Conservation (phyloP, 1,139 yeast species). For the Yamadazyma dushanensis region DNA sequence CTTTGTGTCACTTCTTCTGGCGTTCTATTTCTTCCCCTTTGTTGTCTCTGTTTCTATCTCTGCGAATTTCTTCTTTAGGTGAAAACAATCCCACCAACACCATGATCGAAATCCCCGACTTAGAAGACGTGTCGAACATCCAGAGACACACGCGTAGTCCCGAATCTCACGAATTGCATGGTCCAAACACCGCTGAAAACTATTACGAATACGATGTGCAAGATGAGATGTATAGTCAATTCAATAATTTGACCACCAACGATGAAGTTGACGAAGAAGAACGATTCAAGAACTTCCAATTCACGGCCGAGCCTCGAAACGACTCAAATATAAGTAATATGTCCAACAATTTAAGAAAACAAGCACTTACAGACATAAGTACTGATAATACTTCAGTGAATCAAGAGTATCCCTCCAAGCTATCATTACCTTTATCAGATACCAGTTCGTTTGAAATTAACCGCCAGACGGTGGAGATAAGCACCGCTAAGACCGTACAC, state of each 20-base stretch:
- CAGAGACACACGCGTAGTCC: too few species aligned
- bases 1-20: not conserved
- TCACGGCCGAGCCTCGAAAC: not conserved
- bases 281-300: constrained; percentile 11
- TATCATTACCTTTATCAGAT: constrained; percentile 16
- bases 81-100: not conserved
- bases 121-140: too few species aligned
- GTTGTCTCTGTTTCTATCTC: too few species aligned
- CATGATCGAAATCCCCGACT: constrained; percentile 46
- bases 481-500: constrained; percentile 18
- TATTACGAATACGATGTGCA: not conserved
- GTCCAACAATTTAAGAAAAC: not conserved
- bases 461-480: constrained; percentile 18
- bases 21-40: not conserved
- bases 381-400: constrained; percentile 13
- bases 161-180: too few species aligned
- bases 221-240: not conserved
- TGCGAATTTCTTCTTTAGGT: not conserved
- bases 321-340: not conserved
- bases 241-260: not conserved
- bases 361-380: constrained; percentile 6
- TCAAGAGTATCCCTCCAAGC: constrained; percentile 13
- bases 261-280: constrained; percentile 7
- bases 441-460: constrained; percentile 17
- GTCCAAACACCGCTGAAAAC: not conserved